These are phyloP conservation scores for Calonectria crousiana DNA, from an alignment of 2,329 filamentous ascomycete species.

Conservation along the genomic window DNA sequence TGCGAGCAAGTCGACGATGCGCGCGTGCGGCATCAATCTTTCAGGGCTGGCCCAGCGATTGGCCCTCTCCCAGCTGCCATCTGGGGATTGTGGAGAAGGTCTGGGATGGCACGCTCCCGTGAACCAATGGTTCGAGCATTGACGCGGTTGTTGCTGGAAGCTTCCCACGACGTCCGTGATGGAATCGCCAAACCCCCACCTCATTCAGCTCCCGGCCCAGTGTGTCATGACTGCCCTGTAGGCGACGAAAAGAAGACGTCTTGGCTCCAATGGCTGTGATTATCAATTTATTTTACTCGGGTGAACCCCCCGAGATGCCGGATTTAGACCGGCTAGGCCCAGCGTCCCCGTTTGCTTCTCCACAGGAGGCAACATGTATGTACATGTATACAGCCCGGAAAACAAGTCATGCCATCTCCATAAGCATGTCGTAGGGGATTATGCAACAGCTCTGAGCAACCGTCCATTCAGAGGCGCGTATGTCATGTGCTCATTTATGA, in stretches of 20 bases:
- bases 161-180: neutral
- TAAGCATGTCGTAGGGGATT: neutral
- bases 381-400: neutral
- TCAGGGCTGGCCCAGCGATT: neutral
- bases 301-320: neutral
- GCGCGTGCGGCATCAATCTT: conserved; percentile 11
- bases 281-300: conserved; percentile 13
- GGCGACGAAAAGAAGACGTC: neutral
- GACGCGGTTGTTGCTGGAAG: conserved; percentile 14
- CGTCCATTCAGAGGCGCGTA: neutral
- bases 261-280: conserved; percentile 23
- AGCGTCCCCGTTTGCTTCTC: neutral
- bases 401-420: neutral
- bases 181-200: conserved; percentile 7
- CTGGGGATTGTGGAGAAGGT: conserved; percentile 30
- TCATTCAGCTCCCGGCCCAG: neutral
- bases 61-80: neutral
- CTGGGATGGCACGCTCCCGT: conserved; percentile 9
- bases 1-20: conserved; percentile 4
- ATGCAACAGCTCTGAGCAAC: neutral
- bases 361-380: neutral
- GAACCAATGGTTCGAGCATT: conserved; percentile 19
- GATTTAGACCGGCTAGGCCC: conserved; percentile 26
- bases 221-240: conserved; percentile 29
- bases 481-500: neutral